Base-by-base conservation (phyloP, 2,329 filamentous ascomycete species). In the Talaromyces sp. region DNA sequence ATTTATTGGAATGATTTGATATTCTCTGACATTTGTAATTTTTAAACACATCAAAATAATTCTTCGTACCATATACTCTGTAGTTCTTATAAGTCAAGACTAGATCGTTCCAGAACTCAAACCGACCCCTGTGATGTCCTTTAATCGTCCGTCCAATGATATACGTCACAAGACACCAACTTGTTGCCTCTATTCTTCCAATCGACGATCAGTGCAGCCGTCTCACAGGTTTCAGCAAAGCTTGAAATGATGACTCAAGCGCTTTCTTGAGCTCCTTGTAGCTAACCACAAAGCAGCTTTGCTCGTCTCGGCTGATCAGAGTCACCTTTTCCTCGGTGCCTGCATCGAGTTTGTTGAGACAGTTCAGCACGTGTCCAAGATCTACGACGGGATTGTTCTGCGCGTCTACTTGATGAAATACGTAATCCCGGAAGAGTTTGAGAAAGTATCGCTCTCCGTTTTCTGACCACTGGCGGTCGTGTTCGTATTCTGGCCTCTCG, bases 361-460 rank as follows among this genome's bases (percentile, higher is more conserved):
- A 94, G 31, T 85, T 86, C 54, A 99, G 78, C 68, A 98, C 92
- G 79, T 98, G 93, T 3, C 90, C 94, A 65, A 97, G 82, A 74
- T 97, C 91, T 5, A 96, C 83, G 1, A 93, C 89, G 0, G 95
- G 90, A 62, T 91, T 90, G 14, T 92, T 93, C 65, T 92, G 88
- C 35, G 87, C 85, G 75, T 98, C 93, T 13, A 97, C 93, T 73
- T 96, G 93, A 76, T 99, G 95, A 79, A 98, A 99, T 47, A 97
- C 92, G 72, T 96, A 98, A 78, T 99, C 95, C 59, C 95, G 87
- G 82, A 98, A 98, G 9, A 99, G 85, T 79, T 97, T 97, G 69
- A 99, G 83, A 74, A 92, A 90, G 76, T 97, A 98, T 33, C 93
- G 87, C 72, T 97, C 92, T 31, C 94, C 94, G 57, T 91, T 95